A percentile compares a stretch with the other conserved stretches of the same genome.
phyloP scores from a whole-genome alignment of 768 basidiomycete species.

The Amanita pallidorosea region DNA sequence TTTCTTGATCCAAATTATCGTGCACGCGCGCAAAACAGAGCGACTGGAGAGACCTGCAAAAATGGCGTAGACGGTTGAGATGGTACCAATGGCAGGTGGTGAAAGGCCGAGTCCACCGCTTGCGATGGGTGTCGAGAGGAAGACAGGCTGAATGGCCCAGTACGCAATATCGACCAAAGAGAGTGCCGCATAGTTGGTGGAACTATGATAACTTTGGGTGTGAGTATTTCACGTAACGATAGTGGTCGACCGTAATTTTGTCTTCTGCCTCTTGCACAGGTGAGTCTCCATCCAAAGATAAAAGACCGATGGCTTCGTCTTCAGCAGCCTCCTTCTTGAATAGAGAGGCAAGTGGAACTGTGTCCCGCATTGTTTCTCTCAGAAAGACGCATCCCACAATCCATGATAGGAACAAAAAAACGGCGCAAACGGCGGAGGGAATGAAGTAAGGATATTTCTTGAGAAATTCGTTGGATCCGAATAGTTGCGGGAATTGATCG shows the following conservation, averaged over 20 bases:
- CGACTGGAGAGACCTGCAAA: slow-evolving; percentile 45
- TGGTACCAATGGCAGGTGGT: slow-evolving; percentile 41
- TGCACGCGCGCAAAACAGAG: slow-evolving; percentile 41
- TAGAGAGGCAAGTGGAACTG: too few species aligned
- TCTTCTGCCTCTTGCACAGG: background rate
- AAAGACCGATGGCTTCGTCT: too few species aligned
- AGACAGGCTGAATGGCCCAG: slow-evolving; percentile 51
- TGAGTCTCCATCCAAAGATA: too few species aligned
- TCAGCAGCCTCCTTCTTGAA: too few species aligned
- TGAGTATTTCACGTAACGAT: slow-evolving; percentile 32
- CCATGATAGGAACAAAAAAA: slow-evolving; percentile 35
- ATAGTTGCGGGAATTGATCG: slow-evolving; percentile 32
- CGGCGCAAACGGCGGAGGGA: slow-evolving; percentile 45
- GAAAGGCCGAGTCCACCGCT: slow-evolving; percentile 57
- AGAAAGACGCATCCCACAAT: slow-evolving; percentile 32
- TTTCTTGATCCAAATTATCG: slow-evolving; percentile 37
- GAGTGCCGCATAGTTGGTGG: slow-evolving; percentile 42
- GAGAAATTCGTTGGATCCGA: slow-evolving; percentile 28
- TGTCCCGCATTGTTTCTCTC: slow-evolving; percentile 23
- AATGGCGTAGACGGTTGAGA: slow-evolving; percentile 40
- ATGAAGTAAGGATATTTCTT: slow-evolving; percentile 43
- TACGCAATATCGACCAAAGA: slow-evolving; percentile 47
- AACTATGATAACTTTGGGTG: slow-evolving; percentile 36
- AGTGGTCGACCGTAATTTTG: slow-evolving; percentile 14
- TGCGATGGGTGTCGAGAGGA: slow-evolving; percentile 49